Evolutionary conservation across 2,329 filamentous ascomycete genomes (phyloP).

Genomic region (Clonostachys rhizophaga): DNA sequence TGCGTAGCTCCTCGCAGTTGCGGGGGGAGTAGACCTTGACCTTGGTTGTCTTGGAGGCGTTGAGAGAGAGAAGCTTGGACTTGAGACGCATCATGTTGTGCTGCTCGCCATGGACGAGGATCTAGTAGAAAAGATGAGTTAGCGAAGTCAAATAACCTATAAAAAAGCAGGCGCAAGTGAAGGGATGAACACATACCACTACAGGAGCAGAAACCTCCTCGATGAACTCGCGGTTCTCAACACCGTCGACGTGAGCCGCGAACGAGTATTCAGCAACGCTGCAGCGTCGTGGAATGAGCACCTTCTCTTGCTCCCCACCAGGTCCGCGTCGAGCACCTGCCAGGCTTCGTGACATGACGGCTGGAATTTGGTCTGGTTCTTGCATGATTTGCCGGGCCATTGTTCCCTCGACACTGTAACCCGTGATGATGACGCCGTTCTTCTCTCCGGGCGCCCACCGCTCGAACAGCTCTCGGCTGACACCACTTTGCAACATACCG

Average conservation of each 20-base stretch:
- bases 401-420: slow-evolving; percentile 96
- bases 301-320: slow-evolving; percentile 72
- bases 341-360: slow-evolving; percentile 76
- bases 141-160: background rate
- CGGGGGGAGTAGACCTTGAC: slow-evolving; percentile 91
- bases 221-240: slow-evolving; percentile 94
- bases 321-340: slow-evolving; percentile 58
- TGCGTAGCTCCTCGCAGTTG: slow-evolving; percentile 91
- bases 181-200: slow-evolving; percentile 60
- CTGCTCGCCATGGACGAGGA: slow-evolving; percentile 93
- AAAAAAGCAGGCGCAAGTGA: background rate
- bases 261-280: slow-evolving; percentile 94
- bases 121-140: slow-evolving; percentile 41
- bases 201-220: slow-evolving; percentile 90
- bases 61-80: slow-evolving; percentile 89
- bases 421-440: slow-evolving; percentile 97
- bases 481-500: slow-evolving; percentile 97
- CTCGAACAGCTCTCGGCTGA: slow-evolving; percentile 87
- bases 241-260: slow-evolving; percentile 92
- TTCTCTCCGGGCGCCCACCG: slow-evolving; percentile 94
- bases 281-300: slow-evolving; percentile 88
- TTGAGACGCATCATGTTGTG: slow-evolving; percentile 98
- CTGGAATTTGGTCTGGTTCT: slow-evolving; percentile 91
- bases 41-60: slow-evolving; percentile 73
- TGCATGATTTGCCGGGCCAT: slow-evolving; percentile 97